Percentiles rank a stretch among this genome's conserved stretches.
Evolutionary conservation across 805 yeast genomes (phyloP).

Genomic region (Cyberlindnera mycetangii): DNA sequence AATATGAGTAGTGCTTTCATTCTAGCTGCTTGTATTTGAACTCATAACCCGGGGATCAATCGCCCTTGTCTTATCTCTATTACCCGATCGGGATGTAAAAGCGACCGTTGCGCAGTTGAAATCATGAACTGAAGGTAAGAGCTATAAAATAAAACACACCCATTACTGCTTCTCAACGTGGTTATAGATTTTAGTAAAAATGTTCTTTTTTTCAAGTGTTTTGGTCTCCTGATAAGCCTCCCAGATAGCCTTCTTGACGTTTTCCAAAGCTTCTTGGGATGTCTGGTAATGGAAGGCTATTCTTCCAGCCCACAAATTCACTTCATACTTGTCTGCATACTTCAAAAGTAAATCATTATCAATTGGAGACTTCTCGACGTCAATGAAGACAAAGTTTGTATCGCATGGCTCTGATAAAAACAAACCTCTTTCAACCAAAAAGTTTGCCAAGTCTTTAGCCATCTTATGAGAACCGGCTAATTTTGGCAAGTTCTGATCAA

Average conservation of each 20-base stretch:
- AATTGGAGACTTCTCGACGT: conserved; percentile 45
- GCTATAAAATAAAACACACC: too few relatives aligned
- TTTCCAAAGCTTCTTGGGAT: conserved; percentile 20
- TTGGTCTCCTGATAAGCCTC: conserved; percentile 36
- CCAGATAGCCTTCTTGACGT: conserved; percentile 31
- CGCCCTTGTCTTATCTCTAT: too few relatives aligned
- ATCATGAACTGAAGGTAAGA: too few relatives aligned
- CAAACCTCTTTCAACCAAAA: conserved; percentile 52
- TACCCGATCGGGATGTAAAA: too few relatives aligned
- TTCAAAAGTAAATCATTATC: conserved; percentile 52
- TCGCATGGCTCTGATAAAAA: conserved; percentile 67
- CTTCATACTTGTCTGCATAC: conserved; percentile 52
- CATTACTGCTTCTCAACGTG: not conserved
- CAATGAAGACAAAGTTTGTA: conserved; percentile 81
- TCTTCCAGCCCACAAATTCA: conserved; percentile 62
- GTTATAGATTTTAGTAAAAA: conserved; percentile 11
- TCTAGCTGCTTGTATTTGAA: too few relatives aligned
- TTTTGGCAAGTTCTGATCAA: conserved; percentile 62
- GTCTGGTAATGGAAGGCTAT: conserved; percentile 52
- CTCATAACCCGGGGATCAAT: too few relatives aligned
- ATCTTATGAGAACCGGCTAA: conserved; percentile 44
- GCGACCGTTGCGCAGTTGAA: too few relatives aligned
- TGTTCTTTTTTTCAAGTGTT: conserved; percentile 1
- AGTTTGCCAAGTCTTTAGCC: conserved; percentile 50
- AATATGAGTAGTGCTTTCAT: too few relatives aligned